Evolutionary conservation across 768 basidiomycete genomes (phyloP), one percentile per base, ranked within the genome.

Genomic region (Cantharellus cinnabarinus): DNA sequence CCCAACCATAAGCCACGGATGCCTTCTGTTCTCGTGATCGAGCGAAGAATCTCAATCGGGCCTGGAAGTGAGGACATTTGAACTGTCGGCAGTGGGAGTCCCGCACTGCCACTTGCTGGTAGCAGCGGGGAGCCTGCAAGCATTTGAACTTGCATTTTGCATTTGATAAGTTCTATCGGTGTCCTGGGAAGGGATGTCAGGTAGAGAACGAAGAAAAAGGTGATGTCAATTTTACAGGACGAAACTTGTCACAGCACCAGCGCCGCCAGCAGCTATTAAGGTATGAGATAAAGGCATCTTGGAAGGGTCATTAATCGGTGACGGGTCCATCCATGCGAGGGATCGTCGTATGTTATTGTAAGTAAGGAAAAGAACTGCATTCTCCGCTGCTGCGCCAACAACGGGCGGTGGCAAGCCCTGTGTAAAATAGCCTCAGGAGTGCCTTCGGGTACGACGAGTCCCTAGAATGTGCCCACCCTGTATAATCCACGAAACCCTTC

Each of bases 101-200:
- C 54, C 2, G 68, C 63, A 41, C 35, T 41, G 5, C 5, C 14
- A 41, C 15, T 40, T 7, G 52, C 7, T 10, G 52, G 52, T 54
- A 54, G 52, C 20, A 29, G 20, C 38, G 52, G 52, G 7, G 52
- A 10, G 38, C 10, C 52, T 20, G 75, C 71, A 29, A 94, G 79
- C 79, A 89, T 83, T 67, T 94, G 90, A 2, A 95, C 93, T 69
- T 95, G 93, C 90, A 97, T 94, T 69, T 89, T 89, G 73, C 90
- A 95, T 71, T 98, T 95, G 60, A 97, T 79, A 55, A 95, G 82
- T 66, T 95, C 93, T 59, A 97, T 83, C 1, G 93, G 93, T 0
- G 91, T 95, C 38, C 88, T 89, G 65, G 2, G 4, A 40, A 35
- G 53, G 44, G 29, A 40, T 50, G 52, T 62, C 4, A 56, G 20